Percentiles rank a stretch among this genome's conserved stretches.
phyloP scores from a whole-genome alignment of 176 grass and related monocot species.

The Eragrostis nindensis region DNA sequence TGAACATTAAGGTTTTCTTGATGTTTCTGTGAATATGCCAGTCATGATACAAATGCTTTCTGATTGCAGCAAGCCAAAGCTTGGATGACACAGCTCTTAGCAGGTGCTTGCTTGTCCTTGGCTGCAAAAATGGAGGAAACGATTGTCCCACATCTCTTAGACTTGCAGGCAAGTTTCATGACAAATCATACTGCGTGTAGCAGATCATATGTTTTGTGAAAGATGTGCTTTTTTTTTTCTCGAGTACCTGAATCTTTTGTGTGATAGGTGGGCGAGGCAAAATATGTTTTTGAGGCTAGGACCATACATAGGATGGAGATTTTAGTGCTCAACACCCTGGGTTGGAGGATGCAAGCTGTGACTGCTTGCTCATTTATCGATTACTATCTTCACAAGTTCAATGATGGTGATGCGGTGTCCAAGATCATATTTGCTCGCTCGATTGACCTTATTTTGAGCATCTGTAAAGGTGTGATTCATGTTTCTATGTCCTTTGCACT shows the following conservation, averaged over 20 bases:
- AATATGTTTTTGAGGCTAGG: conserved; percentile 57
- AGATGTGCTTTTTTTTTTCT: conserved; percentile 20
- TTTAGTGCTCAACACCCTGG: conserved; percentile 60
- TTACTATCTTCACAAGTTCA: conserved; percentile 71
- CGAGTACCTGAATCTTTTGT: conserved; percentile 4
- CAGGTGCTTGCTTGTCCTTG: conserved; percentile 67
- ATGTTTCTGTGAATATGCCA: background rate
- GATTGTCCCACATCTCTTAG: conserved; percentile 50
- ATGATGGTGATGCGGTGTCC: conserved; percentile 15
- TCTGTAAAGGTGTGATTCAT: conserved; percentile 49
- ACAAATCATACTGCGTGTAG: background rate
- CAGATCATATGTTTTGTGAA: background rate
- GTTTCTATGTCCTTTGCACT: background rate
- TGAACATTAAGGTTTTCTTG: background rate
- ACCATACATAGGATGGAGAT: conserved; percentile 65
- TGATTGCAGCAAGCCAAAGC: conserved; percentile 46
- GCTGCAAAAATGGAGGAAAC: conserved; percentile 83
- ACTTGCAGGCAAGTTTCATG: conserved; percentile 52
- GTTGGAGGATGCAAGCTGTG: conserved; percentile 63
- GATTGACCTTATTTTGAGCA: conserved; percentile 51
- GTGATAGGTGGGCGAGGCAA: conserved; percentile 55
- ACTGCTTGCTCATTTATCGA: conserved; percentile 76
- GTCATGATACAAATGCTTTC: background rate
- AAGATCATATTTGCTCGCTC: conserved; percentile 41
- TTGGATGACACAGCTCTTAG: conserved; percentile 66